Evolutionary conservation across 2,329 filamentous ascomycete genomes (phyloP), one percentile per base, ranked within the genome.

Genomic region (Pestalotiopsis sp.): DNA sequence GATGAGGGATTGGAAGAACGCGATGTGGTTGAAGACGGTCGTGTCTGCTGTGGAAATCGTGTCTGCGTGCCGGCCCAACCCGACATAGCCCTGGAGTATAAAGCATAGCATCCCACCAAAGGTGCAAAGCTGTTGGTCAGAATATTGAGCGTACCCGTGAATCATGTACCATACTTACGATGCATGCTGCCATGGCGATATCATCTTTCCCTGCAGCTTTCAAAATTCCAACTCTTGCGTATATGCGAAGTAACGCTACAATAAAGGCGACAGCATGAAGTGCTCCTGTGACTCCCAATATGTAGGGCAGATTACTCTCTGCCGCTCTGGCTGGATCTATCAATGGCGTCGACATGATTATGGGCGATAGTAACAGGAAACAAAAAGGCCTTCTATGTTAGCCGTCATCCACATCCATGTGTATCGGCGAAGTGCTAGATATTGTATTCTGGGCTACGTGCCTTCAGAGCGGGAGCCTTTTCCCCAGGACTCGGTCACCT

Each of bases 1-100:
- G 58, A 85, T 75, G 62, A 88, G 75, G 7, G 82, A 81, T 69
- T 87, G 83, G 62, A 82, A 79, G 71, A 82, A 86, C 31, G 79
- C 78, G 56, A 82, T 80, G 58, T 84, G 82, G 1, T 77, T 71
- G 65, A 84, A 82, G 2, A 74, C 72, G 17, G 73, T 72, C 14
- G 79, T 77, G 59, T 82, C 80, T 1, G 72, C 36, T 1, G 68
- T 67, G 2, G 76, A 70, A 45, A 86, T 76, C 3, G 80, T 80
- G 4, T 76, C 69, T 11, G 77, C 74, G 70, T 86, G 85, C 63
- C 77, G 80, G 38, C 64, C 64, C 6, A 39, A 14, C 31, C 64
- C 64, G 9, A 86, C 86, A 7, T 80, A 72, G 1, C 78, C 77
- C 71, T 86, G 81, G 17, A 81, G 76, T 6, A 83, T 75, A 69